Evolutionary conservation across 495 filamentous ascomycete species (phyloP).

Genomic region (Pyronema domesticum): DNA sequence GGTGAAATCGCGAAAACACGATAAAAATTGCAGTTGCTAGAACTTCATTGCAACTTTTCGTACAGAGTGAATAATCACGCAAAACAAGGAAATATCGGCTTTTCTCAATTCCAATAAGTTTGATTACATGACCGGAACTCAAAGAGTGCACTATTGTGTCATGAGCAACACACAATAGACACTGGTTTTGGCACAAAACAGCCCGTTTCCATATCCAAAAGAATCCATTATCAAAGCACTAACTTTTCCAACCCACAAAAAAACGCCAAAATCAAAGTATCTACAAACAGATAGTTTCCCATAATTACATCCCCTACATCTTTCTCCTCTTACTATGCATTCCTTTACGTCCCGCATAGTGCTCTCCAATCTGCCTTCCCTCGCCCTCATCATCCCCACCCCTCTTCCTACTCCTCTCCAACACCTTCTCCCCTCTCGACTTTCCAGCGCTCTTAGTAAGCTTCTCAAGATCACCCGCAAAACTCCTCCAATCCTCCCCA

Average conservation of each 20-base stretch:
- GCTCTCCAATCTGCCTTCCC: conserved; percentile 8
- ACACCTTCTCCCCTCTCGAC: conserved; percentile 33
- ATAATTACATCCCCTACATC: conserved; percentile 4
- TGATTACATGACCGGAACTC: too few species aligned
- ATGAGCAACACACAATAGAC: too few species aligned
- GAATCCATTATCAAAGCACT: too few species aligned
- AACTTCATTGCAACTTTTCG: too few species aligned
- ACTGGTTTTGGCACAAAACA: too few species aligned
- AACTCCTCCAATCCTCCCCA: conserved; percentile 67
- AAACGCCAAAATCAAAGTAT: background rate
- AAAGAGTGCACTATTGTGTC: too few species aligned
- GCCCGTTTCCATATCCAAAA: too few species aligned
- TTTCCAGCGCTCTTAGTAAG: conserved; percentile 42
- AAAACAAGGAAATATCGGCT: too few species aligned
- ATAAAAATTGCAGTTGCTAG: too few species aligned
- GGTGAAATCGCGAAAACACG: too few species aligned
- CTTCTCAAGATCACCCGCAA: conserved; percentile 59
- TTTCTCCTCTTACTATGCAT: conserved; percentile 20
- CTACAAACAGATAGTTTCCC: background rate
- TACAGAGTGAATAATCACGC: too few species aligned
- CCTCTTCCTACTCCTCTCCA: conserved; percentile 72
- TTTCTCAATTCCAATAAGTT: too few species aligned
- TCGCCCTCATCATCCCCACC: conserved; percentile 10
- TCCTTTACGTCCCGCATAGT: conserved; percentile 17
- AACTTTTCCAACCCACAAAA: background rate